A percentile compares a stretch with the other conserved stretches of the same genome.
Conservation (phyloP, 352 stramenopile species). For the Pythium chondricola region DNA sequence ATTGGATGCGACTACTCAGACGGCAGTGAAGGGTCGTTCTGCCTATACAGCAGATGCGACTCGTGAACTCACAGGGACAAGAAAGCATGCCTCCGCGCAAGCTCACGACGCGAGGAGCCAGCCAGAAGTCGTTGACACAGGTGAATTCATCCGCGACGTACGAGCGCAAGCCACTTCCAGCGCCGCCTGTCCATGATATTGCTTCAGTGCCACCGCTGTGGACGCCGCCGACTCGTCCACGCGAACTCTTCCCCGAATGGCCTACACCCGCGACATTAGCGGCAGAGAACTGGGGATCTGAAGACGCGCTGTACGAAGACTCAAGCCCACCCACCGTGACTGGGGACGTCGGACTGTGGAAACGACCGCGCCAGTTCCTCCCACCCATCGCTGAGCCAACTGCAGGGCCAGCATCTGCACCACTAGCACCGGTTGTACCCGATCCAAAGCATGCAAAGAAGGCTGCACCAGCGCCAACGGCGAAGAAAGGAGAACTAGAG, state of each 20-base stretch:
- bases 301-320: conserved; percentile 44
- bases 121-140: conserved; percentile 9
- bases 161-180: conserved; percentile 20
- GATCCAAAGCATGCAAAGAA: conserved; percentile 36
- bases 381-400: conserved; percentile 34
- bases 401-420: conserved; percentile 4
- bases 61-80: no score
- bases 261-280: conserved; percentile 30
- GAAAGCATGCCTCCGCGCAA: conserved; percentile 39
- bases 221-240: conserved; percentile 24
- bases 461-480: conserved; percentile 7
- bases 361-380: conserved; percentile 54
- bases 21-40: no score
- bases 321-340: not conserved
- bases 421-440: conserved; percentile 14
- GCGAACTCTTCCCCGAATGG: conserved; percentile 61
- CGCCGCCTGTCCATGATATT: conserved; percentile 20
- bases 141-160: not conserved
- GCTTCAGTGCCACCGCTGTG: conserved; percentile 38
- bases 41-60: no score
- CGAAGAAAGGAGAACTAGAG: conserved; percentile 47
- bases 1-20: no score
- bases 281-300: conserved; percentile 41
- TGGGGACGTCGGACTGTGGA: conserved; percentile 36
- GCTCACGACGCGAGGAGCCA: conserved; percentile 22